phyloP scores from a whole-genome alignment of 257 asterid genomes.

The Buddleja alternifolia region DNA sequence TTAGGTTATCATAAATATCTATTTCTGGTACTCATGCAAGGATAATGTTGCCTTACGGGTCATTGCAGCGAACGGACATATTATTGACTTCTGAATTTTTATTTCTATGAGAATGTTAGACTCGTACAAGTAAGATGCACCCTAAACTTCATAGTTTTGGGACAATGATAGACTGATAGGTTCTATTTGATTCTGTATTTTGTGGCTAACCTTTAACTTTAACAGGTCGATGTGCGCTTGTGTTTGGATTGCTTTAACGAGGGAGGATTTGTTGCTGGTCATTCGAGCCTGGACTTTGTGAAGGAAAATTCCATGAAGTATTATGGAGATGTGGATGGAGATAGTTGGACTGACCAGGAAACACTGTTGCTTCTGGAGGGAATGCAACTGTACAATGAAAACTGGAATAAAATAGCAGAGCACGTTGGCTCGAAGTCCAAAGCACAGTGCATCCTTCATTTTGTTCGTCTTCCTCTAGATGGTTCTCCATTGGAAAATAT shows the following conservation, averaged over 20 bases:
- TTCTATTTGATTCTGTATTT: slow-evolving; percentile 18
- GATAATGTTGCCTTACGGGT: neutral
- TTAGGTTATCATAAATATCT: neutral
- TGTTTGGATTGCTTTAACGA: slow-evolving; percentile 90
- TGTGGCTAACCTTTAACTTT: slow-evolving; percentile 39
- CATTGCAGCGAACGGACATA: neutral
- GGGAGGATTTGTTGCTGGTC: slow-evolving; percentile 88
- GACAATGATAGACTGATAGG: neutral
- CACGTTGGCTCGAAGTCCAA: slow-evolving; percentile 96
- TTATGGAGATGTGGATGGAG: slow-evolving; percentile 74
- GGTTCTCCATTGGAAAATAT: slow-evolving; percentile 43
- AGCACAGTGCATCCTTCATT: slow-evolving; percentile 91
- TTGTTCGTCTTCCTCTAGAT: slow-evolving; percentile 75
- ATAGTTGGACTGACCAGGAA: slow-evolving; percentile 93
- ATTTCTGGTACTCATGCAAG: neutral
- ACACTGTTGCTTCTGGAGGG: slow-evolving; percentile 88
- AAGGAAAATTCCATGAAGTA: slow-evolving; percentile 71
- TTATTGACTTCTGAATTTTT: neutral
- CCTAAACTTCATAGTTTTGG: neutral
- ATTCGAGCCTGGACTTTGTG: slow-evolving; percentile 85
- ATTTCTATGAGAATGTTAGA: neutral
- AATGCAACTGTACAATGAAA: slow-evolving; percentile 74
- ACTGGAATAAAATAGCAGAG: slow-evolving; percentile 87
- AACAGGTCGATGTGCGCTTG: slow-evolving; percentile 75
- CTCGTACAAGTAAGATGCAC: neutral